Conservation (phyloP, 2,329 filamentous ascomycete genomes). For the Fusarium tjaetaba region DNA sequence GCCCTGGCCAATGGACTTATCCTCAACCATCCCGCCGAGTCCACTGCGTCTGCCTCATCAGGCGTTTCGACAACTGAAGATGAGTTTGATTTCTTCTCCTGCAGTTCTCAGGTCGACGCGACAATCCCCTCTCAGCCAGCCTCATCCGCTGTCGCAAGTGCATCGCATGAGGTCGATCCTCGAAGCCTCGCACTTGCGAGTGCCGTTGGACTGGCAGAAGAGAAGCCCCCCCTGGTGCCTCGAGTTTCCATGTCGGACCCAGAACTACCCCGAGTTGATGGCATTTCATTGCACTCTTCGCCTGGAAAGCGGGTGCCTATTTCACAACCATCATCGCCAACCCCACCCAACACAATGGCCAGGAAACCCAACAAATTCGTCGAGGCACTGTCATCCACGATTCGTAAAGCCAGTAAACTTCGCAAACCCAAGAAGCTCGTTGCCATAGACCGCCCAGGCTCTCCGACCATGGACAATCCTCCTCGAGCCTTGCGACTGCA, state of each 20-base stretch:
- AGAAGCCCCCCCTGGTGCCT: slow-evolving; percentile 40
- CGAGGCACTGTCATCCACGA: slow-evolving; percentile 54
- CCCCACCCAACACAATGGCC: slow-evolving; percentile 44
- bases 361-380: slow-evolving; percentile 54
- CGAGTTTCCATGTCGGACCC: slow-evolving; percentile 58
- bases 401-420: slow-evolving; percentile 52
- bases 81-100: slow-evolving; percentile 51
- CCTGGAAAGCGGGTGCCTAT: slow-evolving; percentile 45
- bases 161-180: slow-evolving; percentile 46
- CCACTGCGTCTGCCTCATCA: slow-evolving; percentile 49
- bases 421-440: slow-evolving; percentile 45
- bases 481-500: slow-evolving; percentile 49
- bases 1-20: slow-evolving; percentile 44
- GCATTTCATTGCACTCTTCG: slow-evolving; percentile 56
- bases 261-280: slow-evolving; percentile 58
- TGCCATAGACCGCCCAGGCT: slow-evolving; percentile 42
- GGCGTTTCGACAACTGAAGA: slow-evolving; percentile 49
- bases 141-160: slow-evolving; percentile 13
- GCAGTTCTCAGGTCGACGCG: slow-evolving; percentile 46
- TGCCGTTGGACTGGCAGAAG: slow-evolving; percentile 17
- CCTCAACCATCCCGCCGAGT: slow-evolving; percentile 44
- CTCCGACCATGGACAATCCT: slow-evolving; percentile 48
- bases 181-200: slow-evolving; percentile 40
- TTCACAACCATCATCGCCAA: slow-evolving; percentile 48
- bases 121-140: slow-evolving; percentile 37